Percentiles rank a stretch among this genome's conserved stretches.
Evolutionary conservation across 495 filamentous ascomycete species (phyloP).

Genomic region (Venustampulla echinocandica): DNA sequence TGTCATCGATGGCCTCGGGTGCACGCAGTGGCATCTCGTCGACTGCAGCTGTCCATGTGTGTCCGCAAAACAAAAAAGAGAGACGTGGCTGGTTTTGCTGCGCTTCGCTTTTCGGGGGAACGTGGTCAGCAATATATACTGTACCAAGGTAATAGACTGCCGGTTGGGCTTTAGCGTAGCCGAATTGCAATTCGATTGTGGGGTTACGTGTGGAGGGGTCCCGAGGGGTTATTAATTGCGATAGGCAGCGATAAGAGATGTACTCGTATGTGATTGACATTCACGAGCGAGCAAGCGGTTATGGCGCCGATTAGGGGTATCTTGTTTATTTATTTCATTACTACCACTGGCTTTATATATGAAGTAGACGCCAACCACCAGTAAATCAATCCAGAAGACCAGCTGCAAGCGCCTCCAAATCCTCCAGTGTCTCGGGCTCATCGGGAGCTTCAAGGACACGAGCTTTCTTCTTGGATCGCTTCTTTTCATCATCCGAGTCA

Average conservation of each 20-base stretch:
- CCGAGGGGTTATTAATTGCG: background rate
- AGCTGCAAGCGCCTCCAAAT: conserved; percentile 80
- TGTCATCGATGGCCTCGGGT: conserved; percentile 13
- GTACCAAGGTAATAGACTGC: no score
- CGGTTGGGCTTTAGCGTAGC: background rate
- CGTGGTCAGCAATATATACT: no score
- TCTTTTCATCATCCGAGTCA: conserved; percentile 35
- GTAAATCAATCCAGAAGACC: conserved; percentile 48
- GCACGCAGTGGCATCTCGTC: conserved; percentile 19
- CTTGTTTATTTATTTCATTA: background rate
- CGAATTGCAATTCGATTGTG: background rate
- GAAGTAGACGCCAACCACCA: background rate
- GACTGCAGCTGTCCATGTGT: conserved; percentile 11
- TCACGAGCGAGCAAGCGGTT: no score
- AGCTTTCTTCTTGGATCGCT: conserved; percentile 36
- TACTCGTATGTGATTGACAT: background rate
- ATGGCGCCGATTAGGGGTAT: no score
- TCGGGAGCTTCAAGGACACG: conserved; percentile 47
- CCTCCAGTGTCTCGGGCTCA: conserved; percentile 76
- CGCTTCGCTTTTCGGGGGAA: no score
- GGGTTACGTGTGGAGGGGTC: background rate
- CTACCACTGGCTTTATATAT: background rate
- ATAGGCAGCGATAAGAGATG: background rate
- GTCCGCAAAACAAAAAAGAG: background rate
- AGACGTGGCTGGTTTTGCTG: conserved; percentile 1